Conservation (phyloP, 805 yeast genomes). For the Kazachstania viticola region DNA sequence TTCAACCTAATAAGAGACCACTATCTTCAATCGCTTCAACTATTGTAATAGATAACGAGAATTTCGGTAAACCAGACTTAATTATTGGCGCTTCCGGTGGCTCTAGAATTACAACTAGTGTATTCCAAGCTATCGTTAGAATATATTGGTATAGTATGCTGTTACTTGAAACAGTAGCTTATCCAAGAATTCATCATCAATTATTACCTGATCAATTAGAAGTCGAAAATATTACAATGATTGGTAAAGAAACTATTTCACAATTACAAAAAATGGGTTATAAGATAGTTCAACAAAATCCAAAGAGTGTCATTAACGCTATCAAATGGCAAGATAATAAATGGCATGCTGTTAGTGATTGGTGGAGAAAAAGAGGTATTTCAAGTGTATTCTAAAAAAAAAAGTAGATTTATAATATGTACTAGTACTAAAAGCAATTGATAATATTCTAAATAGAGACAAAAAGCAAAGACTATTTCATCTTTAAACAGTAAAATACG, state of each 20-base stretch:
- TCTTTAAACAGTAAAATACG: too few relatives aligned
- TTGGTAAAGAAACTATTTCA: conserved; percentile 31
- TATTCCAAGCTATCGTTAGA: conserved; percentile 70
- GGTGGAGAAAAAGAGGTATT: conserved; percentile 74
- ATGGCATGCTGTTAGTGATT: conserved; percentile 75
- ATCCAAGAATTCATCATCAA: conserved; percentile 84
- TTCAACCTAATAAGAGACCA: conserved; percentile 71
- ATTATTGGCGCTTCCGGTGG: conserved; percentile 94
- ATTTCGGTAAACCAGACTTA: conserved; percentile 41
- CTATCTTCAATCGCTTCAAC: conserved; percentile 76
- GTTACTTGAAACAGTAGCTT: conserved; percentile 58
- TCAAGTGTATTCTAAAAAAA: conserved; percentile 6
- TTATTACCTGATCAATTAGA: conserved; percentile 58
- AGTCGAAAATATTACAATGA: conserved; percentile 41
- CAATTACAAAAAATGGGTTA: conserved; percentile 40
- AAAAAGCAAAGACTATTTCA: too few relatives aligned
- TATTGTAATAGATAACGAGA: conserved; percentile 36
- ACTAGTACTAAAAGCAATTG: not conserved
- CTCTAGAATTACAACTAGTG: conserved; percentile 69
- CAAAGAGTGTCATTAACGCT: conserved; percentile 50
- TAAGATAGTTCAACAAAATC: conserved; percentile 29
- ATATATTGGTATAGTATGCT: conserved; percentile 45
- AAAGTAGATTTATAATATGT: too few relatives aligned
- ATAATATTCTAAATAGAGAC: not conserved
- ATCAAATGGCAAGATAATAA: conserved; percentile 30